Evolutionary conservation across 352 stramenopile genomes (phyloP).

Genomic region (Phytophthora cactorum): DNA sequence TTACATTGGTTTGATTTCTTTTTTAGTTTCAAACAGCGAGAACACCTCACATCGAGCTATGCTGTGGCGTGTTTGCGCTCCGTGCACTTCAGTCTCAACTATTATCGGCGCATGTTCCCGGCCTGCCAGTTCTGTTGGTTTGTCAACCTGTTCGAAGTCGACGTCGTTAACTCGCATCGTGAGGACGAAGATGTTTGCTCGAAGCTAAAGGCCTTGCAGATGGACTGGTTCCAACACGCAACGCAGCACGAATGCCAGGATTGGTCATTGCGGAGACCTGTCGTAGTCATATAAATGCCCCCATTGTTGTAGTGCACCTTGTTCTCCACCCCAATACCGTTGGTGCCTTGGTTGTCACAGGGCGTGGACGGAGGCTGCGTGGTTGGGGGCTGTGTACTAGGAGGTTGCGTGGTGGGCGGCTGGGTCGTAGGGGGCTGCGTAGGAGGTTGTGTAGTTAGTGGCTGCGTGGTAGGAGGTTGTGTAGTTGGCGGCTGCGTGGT

Average conservation of each 20-base stretch:
- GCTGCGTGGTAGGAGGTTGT: too few relatives aligned
- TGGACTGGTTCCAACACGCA: background rate
- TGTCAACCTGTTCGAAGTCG: background rate
- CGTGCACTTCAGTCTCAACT: too few relatives aligned
- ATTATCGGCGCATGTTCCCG: background rate
- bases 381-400: background rate
- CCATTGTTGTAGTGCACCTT: slow-evolving; percentile 9
- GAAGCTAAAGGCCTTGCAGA: slow-evolving; percentile 7
- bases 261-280: background rate
- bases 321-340: slow-evolving; percentile 10
- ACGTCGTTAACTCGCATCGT: background rate
- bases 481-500: background rate
- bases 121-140: slow-evolving; percentile 6
- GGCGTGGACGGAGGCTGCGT: background rate
- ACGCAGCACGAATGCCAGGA: slow-evolving; percentile 6
- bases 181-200: background rate
- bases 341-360: slow-evolving; percentile 9
- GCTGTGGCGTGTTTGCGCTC: too few relatives aligned
- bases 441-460: too few relatives aligned
- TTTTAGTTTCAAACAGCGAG: too few relatives aligned
- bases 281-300: background rate
- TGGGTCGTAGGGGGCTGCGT: too few relatives aligned
- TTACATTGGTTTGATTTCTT: too few relatives aligned
- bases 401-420: too few relatives aligned
- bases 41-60: too few relatives aligned